phyloP scores from a whole-genome alignment of 345 rosid species.

The Boechera stricta region DNA sequence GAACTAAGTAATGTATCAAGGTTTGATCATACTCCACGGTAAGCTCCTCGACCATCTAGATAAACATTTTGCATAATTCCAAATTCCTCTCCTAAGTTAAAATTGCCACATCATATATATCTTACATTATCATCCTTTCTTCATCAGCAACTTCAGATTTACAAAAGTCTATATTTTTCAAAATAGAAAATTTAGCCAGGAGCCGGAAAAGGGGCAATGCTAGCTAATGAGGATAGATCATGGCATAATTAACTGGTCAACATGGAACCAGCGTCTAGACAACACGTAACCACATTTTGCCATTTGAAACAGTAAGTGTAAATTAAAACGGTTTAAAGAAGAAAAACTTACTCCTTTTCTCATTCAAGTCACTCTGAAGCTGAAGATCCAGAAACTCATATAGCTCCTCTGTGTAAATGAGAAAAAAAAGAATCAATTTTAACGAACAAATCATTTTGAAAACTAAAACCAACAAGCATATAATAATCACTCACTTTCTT shows the following conservation, averaged over 20 bases:
- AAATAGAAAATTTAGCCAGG: neutral
- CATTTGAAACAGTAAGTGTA: neutral
- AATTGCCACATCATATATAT: neutral
- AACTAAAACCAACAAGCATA: neutral
- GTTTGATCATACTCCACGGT: neutral
- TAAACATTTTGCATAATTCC: neutral
- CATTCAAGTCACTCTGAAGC: constrained; percentile 74
- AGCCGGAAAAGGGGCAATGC: neutral
- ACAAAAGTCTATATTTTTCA: neutral
- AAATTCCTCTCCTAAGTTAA: neutral
- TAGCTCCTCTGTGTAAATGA: constrained; percentile 64
- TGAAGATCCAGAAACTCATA: constrained; percentile 79
- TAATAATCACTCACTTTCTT: constrained; percentile 62
- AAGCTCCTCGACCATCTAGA: neutral
- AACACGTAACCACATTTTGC: neutral
- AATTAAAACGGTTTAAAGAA: neutral
- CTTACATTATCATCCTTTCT: neutral
- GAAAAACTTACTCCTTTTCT: constrained; percentile 65
- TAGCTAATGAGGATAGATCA: neutral
- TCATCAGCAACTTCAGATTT: neutral
- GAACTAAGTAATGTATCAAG: neutral
- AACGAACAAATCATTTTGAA: constrained; percentile 4
- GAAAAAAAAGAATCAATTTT: constrained; percentile 27
- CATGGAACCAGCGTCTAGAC: neutral
- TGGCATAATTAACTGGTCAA: neutral